These are phyloP conservation scores for Colletotrichum salicis DNA, from an alignment of 2,329 filamentous ascomycete genomes.

Conservation along the genomic window DNA sequence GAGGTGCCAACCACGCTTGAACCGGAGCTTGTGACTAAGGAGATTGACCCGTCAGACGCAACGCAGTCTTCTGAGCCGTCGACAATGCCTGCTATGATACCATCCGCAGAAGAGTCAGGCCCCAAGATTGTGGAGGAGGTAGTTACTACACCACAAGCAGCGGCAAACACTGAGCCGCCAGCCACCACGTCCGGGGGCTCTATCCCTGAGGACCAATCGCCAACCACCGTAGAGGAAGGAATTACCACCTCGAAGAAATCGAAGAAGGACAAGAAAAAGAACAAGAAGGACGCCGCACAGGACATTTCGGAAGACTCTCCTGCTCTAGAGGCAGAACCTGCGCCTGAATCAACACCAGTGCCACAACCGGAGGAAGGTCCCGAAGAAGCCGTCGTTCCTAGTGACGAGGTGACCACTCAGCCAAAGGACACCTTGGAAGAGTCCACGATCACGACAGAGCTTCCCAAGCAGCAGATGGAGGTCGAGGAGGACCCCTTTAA, in stretches of 20 bases:
- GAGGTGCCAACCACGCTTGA: background rate
- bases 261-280: slow-evolving; percentile 39
- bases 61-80: background rate
- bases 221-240: background rate
- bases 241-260: slow-evolving; percentile 22
- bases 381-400: background rate
- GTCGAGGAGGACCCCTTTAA: background rate
- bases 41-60: background rate
- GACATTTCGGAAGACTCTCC: background rate
- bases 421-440: background rate
- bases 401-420: background rate
- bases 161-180: background rate
- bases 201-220: background rate
- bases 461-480: background rate
- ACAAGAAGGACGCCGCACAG: background rate
- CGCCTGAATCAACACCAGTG: background rate
- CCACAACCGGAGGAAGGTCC: background rate
- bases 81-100: background rate
- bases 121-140: background rate
- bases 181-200: background rate
- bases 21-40: background rate
- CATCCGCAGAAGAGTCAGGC: background rate
- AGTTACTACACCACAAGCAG: background rate
- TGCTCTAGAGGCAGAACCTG: background rate
- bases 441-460: background rate